Evolutionary conservation across 495 filamentous ascomycete genomes (phyloP).

Genomic region (Hypoxylon cercidicola): DNA sequence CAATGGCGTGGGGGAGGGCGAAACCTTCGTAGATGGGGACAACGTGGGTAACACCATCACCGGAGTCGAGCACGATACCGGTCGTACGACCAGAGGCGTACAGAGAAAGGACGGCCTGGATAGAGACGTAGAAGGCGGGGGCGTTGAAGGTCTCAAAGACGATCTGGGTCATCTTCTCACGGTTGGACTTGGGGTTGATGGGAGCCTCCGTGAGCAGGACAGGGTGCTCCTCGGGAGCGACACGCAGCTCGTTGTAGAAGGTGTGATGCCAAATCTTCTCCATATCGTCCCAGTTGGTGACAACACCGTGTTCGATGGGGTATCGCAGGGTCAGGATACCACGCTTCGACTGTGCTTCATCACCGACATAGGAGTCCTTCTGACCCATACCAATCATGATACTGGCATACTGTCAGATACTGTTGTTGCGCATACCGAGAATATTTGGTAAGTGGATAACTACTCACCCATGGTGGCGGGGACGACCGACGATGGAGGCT

Average conservation of each 20-base stretch:
- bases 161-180: constrained; percentile 99
- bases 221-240: constrained; percentile 99
- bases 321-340: constrained; percentile 99
- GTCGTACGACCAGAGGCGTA: constrained; percentile 99
- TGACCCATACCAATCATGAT: constrained; percentile 99
- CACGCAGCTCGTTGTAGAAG: constrained; percentile 99
- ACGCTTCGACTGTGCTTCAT: constrained; percentile 99
- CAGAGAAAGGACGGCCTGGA: constrained; percentile 98
- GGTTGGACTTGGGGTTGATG: constrained; percentile 99
- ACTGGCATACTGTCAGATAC: constrained; percentile 65
- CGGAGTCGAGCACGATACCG: constrained; percentile 99
- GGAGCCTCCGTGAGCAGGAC: constrained; percentile 98
- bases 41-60: constrained; percentile 99
- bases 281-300: constrained; percentile 99
- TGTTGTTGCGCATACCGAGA: constrained; percentile 14
- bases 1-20: constrained; percentile 98
- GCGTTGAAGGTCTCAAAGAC: constrained; percentile 99
- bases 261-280: constrained; percentile 99
- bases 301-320: constrained; percentile 99
- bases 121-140: constrained; percentile 99
- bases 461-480: constrained; percentile 98
- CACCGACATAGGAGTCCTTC: constrained; percentile 99
- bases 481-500: constrained; percentile 99
- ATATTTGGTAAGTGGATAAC: constrained; percentile 17
- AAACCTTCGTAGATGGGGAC: constrained; percentile 99